Conservation (phyloP, 1,139 yeast species). For the Kodamaea derodonti region DNA sequence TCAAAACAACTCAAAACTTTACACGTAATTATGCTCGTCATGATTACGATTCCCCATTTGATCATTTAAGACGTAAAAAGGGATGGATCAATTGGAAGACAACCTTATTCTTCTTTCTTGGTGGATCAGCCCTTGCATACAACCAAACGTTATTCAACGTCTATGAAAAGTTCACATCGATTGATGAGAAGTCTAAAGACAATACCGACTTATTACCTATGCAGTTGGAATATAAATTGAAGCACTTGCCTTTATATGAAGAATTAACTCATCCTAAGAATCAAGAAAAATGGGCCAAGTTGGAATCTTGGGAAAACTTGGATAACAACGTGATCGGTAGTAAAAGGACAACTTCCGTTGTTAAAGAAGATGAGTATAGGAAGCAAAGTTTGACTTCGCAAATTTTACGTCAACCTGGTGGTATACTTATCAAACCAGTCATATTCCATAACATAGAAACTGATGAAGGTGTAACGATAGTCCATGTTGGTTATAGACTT, state of each 20-base stretch:
- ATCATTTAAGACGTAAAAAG: constrained; percentile 22
- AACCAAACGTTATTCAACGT: constrained; percentile 32
- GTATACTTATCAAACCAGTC: constrained; percentile 69
- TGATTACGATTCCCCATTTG: constrained; percentile 35
- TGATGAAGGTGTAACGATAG: constrained; percentile 59
- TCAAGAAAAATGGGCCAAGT: constrained; percentile 40
- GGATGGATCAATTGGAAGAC: constrained; percentile 34
- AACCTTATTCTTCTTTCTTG: constrained; percentile 21
- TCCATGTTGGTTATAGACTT: constrained; percentile 74
- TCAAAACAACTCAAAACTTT: no score
- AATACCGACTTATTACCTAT: constrained; percentile 14
- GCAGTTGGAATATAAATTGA: constrained; percentile 45
- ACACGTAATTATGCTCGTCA: constrained; percentile 20
- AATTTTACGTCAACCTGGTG: constrained; percentile 61
- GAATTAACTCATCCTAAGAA: constrained; percentile 35
- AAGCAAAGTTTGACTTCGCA: constrained; percentile 25
- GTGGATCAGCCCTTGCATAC: constrained; percentile 33
- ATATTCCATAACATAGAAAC: constrained; percentile 58
- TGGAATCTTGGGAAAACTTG: constrained; percentile 60
- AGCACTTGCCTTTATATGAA: constrained; percentile 50
- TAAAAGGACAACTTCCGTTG: constrained; percentile 9
- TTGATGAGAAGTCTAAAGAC: constrained; percentile 20
- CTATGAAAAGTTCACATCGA: constrained; percentile 29
- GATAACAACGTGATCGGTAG: constrained; percentile 40
- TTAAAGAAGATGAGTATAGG: constrained; percentile 32